Evolutionary conservation across 2,329 filamentous ascomycete genomes (phyloP), one percentile per base, ranked within the genome.

Genomic region (Lachnellula occidentalis): DNA sequence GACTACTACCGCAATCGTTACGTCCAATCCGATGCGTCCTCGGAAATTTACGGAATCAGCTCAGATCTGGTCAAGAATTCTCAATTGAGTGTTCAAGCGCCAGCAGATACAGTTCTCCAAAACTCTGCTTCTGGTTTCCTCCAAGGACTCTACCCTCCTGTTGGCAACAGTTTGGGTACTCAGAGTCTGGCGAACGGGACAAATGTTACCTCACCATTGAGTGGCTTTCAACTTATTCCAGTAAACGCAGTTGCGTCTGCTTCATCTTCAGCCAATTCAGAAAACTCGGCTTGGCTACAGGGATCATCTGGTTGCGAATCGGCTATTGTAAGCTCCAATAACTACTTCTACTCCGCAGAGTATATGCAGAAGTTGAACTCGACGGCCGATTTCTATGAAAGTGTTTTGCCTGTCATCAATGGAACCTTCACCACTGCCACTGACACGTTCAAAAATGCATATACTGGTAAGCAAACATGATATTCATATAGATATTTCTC

Each of bases 121-220:
- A 88, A 82, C 72, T 92, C 90, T 2, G 90, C 89, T 55, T 77
- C 81, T 45, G 87, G 82, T 34, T 96, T 95, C 74, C 73, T 92
- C 31, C 92, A 96, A 73, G 90, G 85, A 31, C 77, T 96, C 19
- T 96, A 96, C 69, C 92, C 92, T 9, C 90, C 92, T 1, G 82
- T 85, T 1, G 83, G 83, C 54, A 59, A 69, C 14, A 67, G 71
- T 5, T 66, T 76, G 0, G 76, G 78, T 9, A 72, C 77, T 36
- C 78, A 88, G 71, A 82, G 75, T 2, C 79, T 96, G 41, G 82
- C 81, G 64, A 91, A 95, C 70, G 87, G 87, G 48, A 81, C 80
- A 21, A 74, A 72, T 4, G 75, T 92, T 12, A 73, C 82, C 54
- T 75, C 83, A 1, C 90, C 92, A 0, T 73, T 95, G 66, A 76